Evolutionary conservation across 768 basidiomycete genomes (phyloP).

Genomic region (Chlorophyllum brunneum): DNA sequence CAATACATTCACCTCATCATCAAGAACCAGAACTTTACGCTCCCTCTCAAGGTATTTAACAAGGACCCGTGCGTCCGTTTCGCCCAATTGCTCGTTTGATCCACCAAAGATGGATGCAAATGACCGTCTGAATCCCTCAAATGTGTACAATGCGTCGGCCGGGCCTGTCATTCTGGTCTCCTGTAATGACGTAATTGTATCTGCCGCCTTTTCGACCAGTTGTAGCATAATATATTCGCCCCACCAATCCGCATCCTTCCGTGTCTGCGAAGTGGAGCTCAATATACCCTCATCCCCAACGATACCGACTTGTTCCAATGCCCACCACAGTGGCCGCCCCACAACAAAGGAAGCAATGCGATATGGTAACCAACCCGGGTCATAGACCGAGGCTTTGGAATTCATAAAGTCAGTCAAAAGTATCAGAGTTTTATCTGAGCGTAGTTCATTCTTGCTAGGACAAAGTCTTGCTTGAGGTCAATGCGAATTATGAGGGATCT

Average conservation of each 20-base stretch:
- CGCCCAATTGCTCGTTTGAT: constrained; percentile 38
- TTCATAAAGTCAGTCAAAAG: constrained; percentile 52
- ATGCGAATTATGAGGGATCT: not conserved
- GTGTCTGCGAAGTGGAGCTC: constrained; percentile 19
- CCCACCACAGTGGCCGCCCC: constrained; percentile 84
- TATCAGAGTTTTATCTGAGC: constrained; percentile 39
- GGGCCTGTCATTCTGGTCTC: constrained; percentile 38
- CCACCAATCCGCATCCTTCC: constrained; percentile 51
- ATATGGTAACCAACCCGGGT: constrained; percentile 63
- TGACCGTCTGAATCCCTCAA: constrained; percentile 53
- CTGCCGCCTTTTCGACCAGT: constrained; percentile 65
- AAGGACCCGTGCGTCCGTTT: constrained; percentile 64
- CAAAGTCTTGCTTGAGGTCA: constrained; percentile 16
- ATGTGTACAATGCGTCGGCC: constrained; percentile 58
- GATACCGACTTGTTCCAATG: constrained; percentile 72
- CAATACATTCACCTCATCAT: constrained; percentile 56
- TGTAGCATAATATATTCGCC: constrained; percentile 70
- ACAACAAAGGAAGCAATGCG: constrained; percentile 70
- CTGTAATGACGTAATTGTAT: constrained; percentile 46
- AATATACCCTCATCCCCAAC: constrained; percentile 57
- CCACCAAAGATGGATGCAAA: constrained; percentile 44
- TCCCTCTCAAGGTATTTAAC: constrained; percentile 81
- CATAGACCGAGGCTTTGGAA: constrained; percentile 58
- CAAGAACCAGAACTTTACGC: constrained; percentile 53
- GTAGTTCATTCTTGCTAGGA: constrained; percentile 71